Evolutionary conservation across 1,284 basidiomycete species (phyloP), one percentile per base, ranked within the genome.

Genomic region (Mrakiaceae sp.): DNA sequence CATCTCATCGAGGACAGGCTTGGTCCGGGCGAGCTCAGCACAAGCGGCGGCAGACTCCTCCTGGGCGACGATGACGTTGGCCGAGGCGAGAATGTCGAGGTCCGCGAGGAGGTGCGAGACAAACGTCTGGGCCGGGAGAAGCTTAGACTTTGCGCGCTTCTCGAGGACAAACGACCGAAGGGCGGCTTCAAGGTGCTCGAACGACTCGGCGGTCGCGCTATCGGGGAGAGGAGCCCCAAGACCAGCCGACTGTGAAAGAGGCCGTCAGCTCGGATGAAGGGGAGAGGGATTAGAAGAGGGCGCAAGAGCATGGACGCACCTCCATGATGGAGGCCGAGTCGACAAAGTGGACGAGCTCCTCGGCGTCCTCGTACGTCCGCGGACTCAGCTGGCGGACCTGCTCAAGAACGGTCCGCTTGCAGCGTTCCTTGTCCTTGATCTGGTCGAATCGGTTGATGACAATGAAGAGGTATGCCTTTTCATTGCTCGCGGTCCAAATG

Each of bases 391-490:
- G 83, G 72, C 86, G 88, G 80, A 99, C 92, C 78, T 98, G 95
- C 68, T 98, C 93, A 58, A 97, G 83, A 57, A 99, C 90, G 39
- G 87, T 78, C 58, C 88, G 83, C 71, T 85, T 84, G 78, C 95
- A 98, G 77, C 92, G 90, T 60, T 88, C 88, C 80, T 98, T 97
- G 82, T 98, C 90, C 73, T 85, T 83, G 77, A 98, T 97, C 74
- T 90, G 87, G 72, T 93, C 93, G 74, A 87, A 99, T 77, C 97
- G 94, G 83, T 99, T 98, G 74, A 98, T 95, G 58, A 98, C 96
- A 72, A 98, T 89, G 79, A 98, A 99, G 50, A 99, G 81, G 75
- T 96, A 96, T 0, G 95, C 92, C 80, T 98, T 98, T 79, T 98
- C 96, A 73, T 93, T 88, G 76, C 88, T 89, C 1, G 96, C 94